Evolutionary conservation across 202 grass and related monocot species (phyloP).

Genomic region (Setaria italica): DNA sequence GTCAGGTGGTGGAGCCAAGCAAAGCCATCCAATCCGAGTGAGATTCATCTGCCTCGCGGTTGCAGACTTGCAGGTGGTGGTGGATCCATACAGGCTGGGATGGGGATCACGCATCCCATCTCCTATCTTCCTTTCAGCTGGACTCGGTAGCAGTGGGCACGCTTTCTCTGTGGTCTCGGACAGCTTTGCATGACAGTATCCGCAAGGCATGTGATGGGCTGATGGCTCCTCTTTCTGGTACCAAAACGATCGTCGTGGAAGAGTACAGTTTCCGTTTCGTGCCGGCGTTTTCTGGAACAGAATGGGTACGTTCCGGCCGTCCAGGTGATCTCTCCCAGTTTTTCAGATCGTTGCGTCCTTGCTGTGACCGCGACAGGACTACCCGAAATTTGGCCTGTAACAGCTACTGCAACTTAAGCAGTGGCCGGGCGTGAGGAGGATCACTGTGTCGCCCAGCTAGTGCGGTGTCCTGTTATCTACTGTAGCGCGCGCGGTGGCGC

Average conservation of each 20-base stretch:
- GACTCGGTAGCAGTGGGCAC: conserved; percentile 2
- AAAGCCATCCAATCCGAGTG: not conserved
- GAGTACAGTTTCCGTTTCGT: conserved; percentile 7
- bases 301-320: conserved; percentile 2
- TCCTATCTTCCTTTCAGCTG: conserved; percentile 37
- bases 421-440: too few species aligned
- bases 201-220: conserved; percentile 32
- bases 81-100: conserved; percentile 36
- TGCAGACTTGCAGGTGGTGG: too few species aligned
- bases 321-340: not conserved
- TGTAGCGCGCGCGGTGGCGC: too few species aligned
- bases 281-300: conserved; percentile 4
- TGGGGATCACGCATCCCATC: not conserved
- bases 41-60: conserved; percentile 20
- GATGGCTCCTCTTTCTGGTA: conserved; percentile 43
- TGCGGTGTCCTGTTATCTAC: too few species aligned
- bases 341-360: not conserved
- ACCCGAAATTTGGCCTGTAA: not conserved
- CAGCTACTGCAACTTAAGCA: too few species aligned
- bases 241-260: conserved; percentile 33
- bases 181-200: conserved; percentile 33
- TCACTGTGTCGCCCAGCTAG: too few species aligned
- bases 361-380: not conserved
- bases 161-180: conserved; percentile 31
- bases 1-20: not conserved